A percentile compares a stretch with the other conserved stretches of the same genome.
Conservation (phyloP, 148 eudicot genomes). For the Dianthus caryophyllus region DNA sequence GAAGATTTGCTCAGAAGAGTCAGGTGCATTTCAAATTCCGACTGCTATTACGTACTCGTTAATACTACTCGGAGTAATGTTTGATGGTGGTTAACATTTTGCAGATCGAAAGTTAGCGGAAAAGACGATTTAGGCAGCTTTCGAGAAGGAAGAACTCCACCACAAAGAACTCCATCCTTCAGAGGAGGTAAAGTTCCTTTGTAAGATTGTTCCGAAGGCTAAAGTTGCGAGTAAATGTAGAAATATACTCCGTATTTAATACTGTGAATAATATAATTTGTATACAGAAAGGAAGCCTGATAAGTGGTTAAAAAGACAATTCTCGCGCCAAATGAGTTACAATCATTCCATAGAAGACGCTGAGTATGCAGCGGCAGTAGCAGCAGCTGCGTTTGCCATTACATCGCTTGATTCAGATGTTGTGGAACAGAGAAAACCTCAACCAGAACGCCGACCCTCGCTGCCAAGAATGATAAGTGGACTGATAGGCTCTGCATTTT, state of each 20-base stretch:
- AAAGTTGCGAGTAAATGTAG: not conserved
- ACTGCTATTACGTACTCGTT: constrained; percentile 5
- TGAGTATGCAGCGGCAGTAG: constrained; percentile 62
- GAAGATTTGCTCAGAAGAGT: constrained; percentile 31
- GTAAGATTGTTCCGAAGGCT: not conserved
- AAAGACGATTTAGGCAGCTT: constrained; percentile 16
- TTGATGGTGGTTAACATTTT: not conserved
- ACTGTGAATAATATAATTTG: not conserved
- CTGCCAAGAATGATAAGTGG: constrained; percentile 36
- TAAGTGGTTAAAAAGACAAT: constrained; percentile 50
- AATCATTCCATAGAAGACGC: constrained; percentile 28
- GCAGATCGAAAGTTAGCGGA: constrained; percentile 23
- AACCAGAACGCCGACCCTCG: constrained; percentile 21
- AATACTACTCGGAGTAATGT: constrained; percentile 18
- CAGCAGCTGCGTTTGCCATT: constrained; percentile 80
- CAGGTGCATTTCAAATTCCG: constrained; percentile 26
- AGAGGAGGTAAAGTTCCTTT: constrained; percentile 22
- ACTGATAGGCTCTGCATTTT: constrained; percentile 12
- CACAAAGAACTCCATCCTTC: constrained; percentile 23
- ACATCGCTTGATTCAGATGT: constrained; percentile 38
- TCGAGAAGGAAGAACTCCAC: constrained; percentile 17
- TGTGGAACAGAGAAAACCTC: constrained; percentile 24
- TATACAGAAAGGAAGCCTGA: constrained; percentile 35
- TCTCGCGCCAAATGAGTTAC: constrained; percentile 42
- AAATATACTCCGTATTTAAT: not conserved